phyloP scores from a whole-genome alignment of 2,329 filamentous ascomycete genomes.

The Tolypocladium nubicola region DNA sequence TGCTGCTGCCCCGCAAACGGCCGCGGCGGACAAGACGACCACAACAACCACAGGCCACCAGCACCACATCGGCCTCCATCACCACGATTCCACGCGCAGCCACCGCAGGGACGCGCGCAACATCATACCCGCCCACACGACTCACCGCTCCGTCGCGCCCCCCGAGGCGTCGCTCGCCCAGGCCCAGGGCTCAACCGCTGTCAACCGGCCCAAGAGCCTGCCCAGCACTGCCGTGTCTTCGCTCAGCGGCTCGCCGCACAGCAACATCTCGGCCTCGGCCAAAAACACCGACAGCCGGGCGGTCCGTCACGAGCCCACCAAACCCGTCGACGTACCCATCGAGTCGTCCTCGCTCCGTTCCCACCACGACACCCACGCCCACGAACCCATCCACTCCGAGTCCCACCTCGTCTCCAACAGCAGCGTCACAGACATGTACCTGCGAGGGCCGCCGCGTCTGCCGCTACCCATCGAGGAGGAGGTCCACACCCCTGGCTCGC shows the following conservation, averaged over 20 bases:
- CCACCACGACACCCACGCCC: conserved; percentile 24
- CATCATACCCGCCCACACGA: conserved; percentile 43
- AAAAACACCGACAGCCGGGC: conserved; percentile 15
- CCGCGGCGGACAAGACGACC: conserved; percentile 11
- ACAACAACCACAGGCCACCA: conserved; percentile 2
- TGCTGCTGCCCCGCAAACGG: conserved; percentile 8
- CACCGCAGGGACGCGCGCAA: conserved; percentile 29
- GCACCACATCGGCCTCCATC: conserved; percentile 1
- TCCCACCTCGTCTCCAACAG: conserved; percentile 36
- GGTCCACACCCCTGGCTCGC: conserved; percentile 78
- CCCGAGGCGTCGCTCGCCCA: conserved; percentile 53
- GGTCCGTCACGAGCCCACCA: conserved; percentile 29
- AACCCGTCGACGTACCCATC: conserved; percentile 48
- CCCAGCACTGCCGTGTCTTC: conserved; percentile 39
- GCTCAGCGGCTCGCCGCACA: conserved; percentile 35
- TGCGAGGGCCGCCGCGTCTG: conserved; percentile 70
- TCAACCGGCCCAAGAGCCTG: conserved; percentile 34
- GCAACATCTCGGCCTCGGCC: conserved; percentile 18
- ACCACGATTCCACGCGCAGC: conserved; percentile 17
- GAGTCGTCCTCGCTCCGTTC: conserved; percentile 25
- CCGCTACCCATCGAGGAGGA: conserved; percentile 92
- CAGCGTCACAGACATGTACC: conserved; percentile 54
- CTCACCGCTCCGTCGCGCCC: conserved; percentile 45
- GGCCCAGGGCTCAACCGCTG: conserved; percentile 45
- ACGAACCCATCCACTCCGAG: conserved; percentile 24